These are phyloP conservation scores for Clitopilus hobsonii DNA, from an alignment of 768 basidiomycete species.

Conservation along the genomic window DNA sequence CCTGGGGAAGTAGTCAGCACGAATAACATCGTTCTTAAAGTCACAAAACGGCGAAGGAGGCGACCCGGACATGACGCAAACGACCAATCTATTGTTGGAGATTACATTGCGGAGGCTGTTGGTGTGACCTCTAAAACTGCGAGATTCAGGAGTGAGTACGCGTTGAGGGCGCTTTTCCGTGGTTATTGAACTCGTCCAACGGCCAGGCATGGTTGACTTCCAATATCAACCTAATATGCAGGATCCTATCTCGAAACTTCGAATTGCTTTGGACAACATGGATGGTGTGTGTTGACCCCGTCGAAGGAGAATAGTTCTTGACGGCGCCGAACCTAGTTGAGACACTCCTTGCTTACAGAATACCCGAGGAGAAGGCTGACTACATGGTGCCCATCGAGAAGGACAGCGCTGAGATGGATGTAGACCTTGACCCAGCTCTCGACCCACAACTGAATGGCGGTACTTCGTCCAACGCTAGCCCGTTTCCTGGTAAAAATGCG, in stretches of 20 bases:
- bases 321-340: too few relatives aligned
- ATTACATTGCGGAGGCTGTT: conserved; percentile 69
- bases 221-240: conserved; percentile 76
- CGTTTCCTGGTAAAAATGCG: conserved; percentile 2
- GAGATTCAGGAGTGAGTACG: conserved; percentile 79
- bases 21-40: conserved; percentile 79
- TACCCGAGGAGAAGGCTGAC: conserved; percentile 67
- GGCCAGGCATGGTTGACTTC: conserved; percentile 89
- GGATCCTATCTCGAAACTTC: conserved; percentile 68
- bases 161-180: background rate
- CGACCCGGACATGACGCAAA: conserved; percentile 14
- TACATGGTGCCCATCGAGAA: conserved; percentile 35
- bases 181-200: background rate
- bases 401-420: conserved; percentile 10
- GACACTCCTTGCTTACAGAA: conserved; percentile 61
- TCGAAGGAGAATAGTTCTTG: too few relatives aligned
- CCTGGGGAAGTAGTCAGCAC: conserved; percentile 74
- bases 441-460: conserved; percentile 40
- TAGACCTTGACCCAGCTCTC: conserved; percentile 35
- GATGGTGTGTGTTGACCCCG: conserved; percentile 74
- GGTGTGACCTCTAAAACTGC: conserved; percentile 80
- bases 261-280: conserved; percentile 71
- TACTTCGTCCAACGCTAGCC: conserved; percentile 10
- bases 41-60: conserved; percentile 70
- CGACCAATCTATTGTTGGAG: conserved; percentile 41